Evolutionary conservation across 2,329 filamentous ascomycete genomes (phyloP), one percentile per base, ranked within the genome.

Genomic region (Ophiocordyceps sinensis): DNA sequence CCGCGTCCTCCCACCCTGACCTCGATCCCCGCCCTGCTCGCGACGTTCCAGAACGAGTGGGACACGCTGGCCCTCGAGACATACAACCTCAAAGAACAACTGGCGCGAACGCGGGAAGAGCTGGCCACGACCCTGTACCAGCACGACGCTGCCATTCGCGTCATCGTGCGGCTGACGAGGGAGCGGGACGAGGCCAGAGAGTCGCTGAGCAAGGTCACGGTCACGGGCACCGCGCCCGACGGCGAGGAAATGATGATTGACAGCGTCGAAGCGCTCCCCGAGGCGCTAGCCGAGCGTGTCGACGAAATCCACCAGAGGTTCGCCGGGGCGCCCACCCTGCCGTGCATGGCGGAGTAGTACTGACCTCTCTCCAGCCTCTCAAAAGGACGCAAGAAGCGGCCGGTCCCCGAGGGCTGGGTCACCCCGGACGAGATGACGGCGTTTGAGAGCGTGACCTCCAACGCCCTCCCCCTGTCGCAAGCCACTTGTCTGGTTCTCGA

Each of bases 31-130:
- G 87, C 91, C 15, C 76, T 98, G 42, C 82, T 98, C 42, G 83
- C 85, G 39, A 83, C 88, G 32, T 96, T 98, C 61, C 91, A 98
- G 61, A 94, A 94, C 61, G 91, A 98, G 70, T 98, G 91, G 91
- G 91, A 98, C 59, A 82, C 88, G 9, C 67, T 95, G 36, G 85
- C 89, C 12, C 70, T 96, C 30, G 91, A 98, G 65, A 85, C 86
- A 39, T 95, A 87, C 61, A 91, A 85, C 50, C 67, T 96, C 45
- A 82, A 85, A 64, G 85, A 95, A 61, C 86, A 94, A 57, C 70
- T 98, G 46, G 74, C 82, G 40, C 85, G 94, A 58, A 94, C 88
- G 35, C 74, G 89, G 49, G 88, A 95, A 64, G 91, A 98, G 67
- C 76, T 98, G 43, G 86, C 86, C 43, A 91, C 86, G 1, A 85